A percentile compares a stretch with the other conserved stretches of the same genome.
Conservation (phyloP, 495 filamentous ascomycete genomes). For the Lasiosphaeriaceae sp. region DNA sequence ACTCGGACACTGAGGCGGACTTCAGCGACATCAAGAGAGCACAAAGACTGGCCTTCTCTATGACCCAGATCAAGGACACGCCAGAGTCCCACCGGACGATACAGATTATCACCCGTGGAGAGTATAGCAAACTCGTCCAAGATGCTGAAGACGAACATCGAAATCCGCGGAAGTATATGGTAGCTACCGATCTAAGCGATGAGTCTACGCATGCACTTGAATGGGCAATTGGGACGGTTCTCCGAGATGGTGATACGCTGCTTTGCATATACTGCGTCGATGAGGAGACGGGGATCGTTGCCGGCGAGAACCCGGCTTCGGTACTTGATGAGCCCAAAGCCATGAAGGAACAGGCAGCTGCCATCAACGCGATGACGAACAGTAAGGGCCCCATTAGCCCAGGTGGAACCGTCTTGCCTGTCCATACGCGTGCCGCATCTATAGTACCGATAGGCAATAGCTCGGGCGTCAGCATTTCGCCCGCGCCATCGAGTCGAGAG, state of each 20-base stretch:
- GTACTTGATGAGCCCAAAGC: slow-evolving; percentile 52
- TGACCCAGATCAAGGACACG: slow-evolving; percentile 73
- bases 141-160: slow-evolving; percentile 72
- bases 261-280: slow-evolving; percentile 87
- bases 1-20: slow-evolving; percentile 84
- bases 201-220: slow-evolving; percentile 93
- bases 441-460: slow-evolving; percentile 14
- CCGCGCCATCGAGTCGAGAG: slow-evolving; percentile 39
- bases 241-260: slow-evolving; percentile 90
- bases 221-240: slow-evolving; percentile 95
- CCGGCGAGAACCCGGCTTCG: slow-evolving; percentile 20
- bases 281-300: slow-evolving; percentile 65
- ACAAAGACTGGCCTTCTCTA: slow-evolving; percentile 73
- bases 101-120: slow-evolving; percentile 82
- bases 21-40: slow-evolving; percentile 78
- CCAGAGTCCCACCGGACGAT: slow-evolving; percentile 74
- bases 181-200: slow-evolving; percentile 87
- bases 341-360: slow-evolving; percentile 67
- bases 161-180: slow-evolving; percentile 80
- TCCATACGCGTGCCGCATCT: slow-evolving; percentile 13
- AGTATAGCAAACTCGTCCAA: slow-evolving; percentile 67
- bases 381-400: slow-evolving; percentile 26
- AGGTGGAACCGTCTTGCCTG: slow-evolving; percentile 19
- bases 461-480: slow-evolving; percentile 30
- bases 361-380: slow-evolving; percentile 42